A percentile compares a stretch with the other conserved stretches of the same genome.
These are phyloP conservation scores for Alternaria burnsii DNA, from an alignment of 2,329 filamentous ascomycete species.

Conservation along the genomic window DNA sequence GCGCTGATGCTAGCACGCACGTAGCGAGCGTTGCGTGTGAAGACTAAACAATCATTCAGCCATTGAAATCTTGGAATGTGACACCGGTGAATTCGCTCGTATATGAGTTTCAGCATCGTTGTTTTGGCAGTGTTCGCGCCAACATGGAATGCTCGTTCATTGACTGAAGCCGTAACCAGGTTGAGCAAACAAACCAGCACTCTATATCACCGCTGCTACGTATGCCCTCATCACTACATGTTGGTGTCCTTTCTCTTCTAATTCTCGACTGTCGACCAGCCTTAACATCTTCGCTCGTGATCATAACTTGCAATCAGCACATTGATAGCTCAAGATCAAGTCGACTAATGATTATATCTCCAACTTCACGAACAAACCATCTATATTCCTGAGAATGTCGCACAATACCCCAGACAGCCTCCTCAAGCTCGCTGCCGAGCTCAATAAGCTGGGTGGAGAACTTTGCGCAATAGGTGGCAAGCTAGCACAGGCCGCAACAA, in stretches of 20 bases:
- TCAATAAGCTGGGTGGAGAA: constrained; percentile 23
- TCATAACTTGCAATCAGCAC: neutral
- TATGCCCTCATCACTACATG: neutral
- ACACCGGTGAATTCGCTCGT: neutral
- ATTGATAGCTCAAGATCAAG: neutral
- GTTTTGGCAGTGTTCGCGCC: neutral
- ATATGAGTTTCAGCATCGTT: neutral
- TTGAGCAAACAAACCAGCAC: neutral
- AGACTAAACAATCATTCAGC: neutral
- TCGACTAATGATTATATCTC: neutral
- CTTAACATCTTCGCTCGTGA: neutral
- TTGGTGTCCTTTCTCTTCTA: neutral
- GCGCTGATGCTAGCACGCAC: neutral
- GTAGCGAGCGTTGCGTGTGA: neutral
- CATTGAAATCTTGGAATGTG: neutral
- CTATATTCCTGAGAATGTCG: constrained; percentile 15
- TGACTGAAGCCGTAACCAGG: neutral
- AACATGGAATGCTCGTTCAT: neutral
- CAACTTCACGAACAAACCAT: neutral
- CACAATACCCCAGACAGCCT: constrained; percentile 29
- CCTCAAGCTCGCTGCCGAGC: constrained; percentile 31
- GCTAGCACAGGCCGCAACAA: constrained; percentile 23
- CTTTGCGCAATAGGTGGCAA: constrained; percentile 26
- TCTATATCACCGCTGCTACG: neutral
- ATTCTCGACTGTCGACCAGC: neutral